phyloP scores from a whole-genome alignment of 2,329 filamentous ascomycete species.

The Aspergillus unguis region DNA sequence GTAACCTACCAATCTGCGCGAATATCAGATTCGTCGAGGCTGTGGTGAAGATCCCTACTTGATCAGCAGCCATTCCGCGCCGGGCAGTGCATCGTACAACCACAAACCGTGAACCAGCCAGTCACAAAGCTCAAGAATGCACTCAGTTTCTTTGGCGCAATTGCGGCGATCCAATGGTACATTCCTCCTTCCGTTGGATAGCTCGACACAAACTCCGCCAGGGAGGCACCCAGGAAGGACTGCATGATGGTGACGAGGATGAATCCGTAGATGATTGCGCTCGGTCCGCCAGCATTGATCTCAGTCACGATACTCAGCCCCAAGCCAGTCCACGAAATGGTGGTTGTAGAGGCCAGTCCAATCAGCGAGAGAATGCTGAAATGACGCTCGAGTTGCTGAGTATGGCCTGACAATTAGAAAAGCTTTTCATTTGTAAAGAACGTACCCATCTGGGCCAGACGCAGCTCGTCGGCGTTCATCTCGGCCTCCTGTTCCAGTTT shows the following conservation, averaged over 20 bases:
- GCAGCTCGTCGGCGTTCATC: conserved; percentile 9
- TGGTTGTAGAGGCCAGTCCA: conserved; percentile 5
- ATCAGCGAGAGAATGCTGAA: conserved; percentile 10
- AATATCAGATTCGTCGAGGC: conserved; percentile 12
- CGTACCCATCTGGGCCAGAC: conserved; percentile 11
- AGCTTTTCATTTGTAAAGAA: background rate
- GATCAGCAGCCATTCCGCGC: background rate
- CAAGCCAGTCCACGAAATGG: conserved; percentile 8
- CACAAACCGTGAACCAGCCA: conserved; percentile 7
- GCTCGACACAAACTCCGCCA: conserved; percentile 10
- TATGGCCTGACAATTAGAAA: conserved; percentile 1
- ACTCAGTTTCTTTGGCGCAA: conserved; percentile 9
- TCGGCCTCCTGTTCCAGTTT: background rate
- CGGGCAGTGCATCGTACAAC: background rate
- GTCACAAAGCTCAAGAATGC: conserved; percentile 8
- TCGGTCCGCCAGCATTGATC: conserved; percentile 8
- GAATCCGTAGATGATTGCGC: conserved; percentile 11
- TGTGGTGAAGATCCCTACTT: conserved; percentile 10
- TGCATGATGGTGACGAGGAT: conserved; percentile 8
- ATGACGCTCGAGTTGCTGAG: conserved; percentile 8
- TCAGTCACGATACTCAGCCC: conserved; percentile 7
- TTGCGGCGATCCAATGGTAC: conserved; percentile 11
- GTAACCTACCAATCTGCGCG: conserved; percentile 7
- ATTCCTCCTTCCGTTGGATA: conserved; percentile 12
- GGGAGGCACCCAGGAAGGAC: conserved; percentile 3